Base-by-base conservation (phyloP, 371 early-diverging fungal genomes). In the Lichtheimia ornata region DNA sequence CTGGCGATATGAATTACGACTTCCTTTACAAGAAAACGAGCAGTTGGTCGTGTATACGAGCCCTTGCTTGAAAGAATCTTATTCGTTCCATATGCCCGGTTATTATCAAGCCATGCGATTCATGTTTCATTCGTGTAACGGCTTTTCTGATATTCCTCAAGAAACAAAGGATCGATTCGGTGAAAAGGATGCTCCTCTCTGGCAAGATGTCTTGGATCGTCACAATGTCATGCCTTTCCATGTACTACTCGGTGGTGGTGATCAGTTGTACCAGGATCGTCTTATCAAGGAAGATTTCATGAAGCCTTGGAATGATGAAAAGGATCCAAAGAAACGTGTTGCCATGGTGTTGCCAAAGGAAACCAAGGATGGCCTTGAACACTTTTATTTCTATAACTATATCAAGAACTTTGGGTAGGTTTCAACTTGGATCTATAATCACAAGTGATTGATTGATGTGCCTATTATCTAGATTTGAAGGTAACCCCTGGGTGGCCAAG, bases 191-290 rank as follows among this genome's bases (percentile, higher is more conserved):
- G 77, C 78, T 15, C 87, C 88, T 0, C 68, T 94, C 50, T 94
- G 94, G 94, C 85, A 84, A 58, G 94, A 94, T 70, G 74, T 90
- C 9, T 56, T 92, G 69, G 77, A 79, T n/a, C 84, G 86, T 56
- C 94, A 94, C 68, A 61, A 65, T 3, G 67, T 71, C 42, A 65
- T 76, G 50, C 93, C 94, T 2, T 90, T 89, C 67, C 92, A 93
- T 66, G 87, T 87, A 40, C 79, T 88, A 81, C 70, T 95, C 20
- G 93, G 94, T 43, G 93, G 93, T 17, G 95, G 94, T 27, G 94
- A 94, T 67, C 95, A 95, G 70, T 67, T 95, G 18, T 93, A 94
- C 63, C 79, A 74, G 45, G 78, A 77, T 58, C 65, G 71, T 3
- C 47, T 77, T 50, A 56, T 72, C 25, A 61, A 73, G 22, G 67